Evolutionary conservation across 169 alveolate genomes (phyloP).

Genomic region (Plasmodium chabaudi): DNA sequence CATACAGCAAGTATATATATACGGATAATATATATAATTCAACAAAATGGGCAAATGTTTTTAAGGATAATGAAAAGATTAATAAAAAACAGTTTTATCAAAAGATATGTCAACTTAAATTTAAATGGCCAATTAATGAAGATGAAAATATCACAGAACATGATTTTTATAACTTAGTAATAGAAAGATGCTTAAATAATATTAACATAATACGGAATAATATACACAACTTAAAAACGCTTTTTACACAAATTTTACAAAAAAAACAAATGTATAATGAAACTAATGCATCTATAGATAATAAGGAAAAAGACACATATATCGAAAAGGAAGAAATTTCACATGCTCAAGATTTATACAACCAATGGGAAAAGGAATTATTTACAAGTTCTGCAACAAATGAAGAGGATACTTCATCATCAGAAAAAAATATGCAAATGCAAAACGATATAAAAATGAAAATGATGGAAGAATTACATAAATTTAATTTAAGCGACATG

Average conservation of each 20-base stretch:
- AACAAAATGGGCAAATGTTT: conserved; percentile 60
- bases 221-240: conserved; percentile 37
- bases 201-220: conserved; percentile 30
- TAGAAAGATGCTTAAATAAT: conserved; percentile 59
- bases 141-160: conserved; percentile 71
- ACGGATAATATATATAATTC: conserved; percentile 19
- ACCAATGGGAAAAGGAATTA: conserved; percentile 34
- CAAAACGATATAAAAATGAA: conserved; percentile 1
- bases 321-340: not conserved
- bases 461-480: conserved; percentile 48
- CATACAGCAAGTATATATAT: conserved; percentile 69
- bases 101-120: conserved; percentile 65
- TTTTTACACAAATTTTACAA: conserved; percentile 31
- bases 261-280: conserved; percentile 12
- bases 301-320: not conserved
- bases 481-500: conserved; percentile 30
- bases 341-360: conserved; percentile 14
- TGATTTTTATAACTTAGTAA: conserved; percentile 53
- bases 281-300: not conserved
- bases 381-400: not conserved
- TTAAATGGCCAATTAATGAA: conserved; percentile 75
- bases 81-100: conserved; percentile 52
- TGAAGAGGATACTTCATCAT: not conserved
- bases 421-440: not conserved
- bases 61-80: conserved; percentile 32